Conservation (phyloP, 768 basidiomycete genomes). For the Leccinum broughii region DNA sequence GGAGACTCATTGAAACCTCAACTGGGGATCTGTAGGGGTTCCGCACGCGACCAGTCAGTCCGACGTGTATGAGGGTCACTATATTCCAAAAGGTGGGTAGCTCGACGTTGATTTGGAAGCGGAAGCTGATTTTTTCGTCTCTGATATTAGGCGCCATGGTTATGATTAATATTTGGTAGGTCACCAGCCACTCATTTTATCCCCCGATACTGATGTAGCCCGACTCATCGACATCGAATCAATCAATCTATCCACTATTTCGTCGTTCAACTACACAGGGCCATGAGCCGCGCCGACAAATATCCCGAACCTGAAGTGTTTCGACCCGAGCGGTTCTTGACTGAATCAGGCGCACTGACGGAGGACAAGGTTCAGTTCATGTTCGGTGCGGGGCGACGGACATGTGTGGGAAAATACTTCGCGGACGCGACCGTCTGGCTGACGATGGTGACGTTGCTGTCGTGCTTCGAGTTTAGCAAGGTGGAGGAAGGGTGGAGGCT, state of each 20-base stretch:
- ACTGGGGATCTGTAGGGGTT: neutral
- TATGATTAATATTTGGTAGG: constrained; percentile 5
- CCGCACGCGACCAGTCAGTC: constrained; percentile 16
- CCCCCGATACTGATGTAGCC: neutral
- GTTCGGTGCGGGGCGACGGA: constrained; percentile 5
- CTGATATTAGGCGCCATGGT: neutral
- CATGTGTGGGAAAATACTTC: constrained; percentile 3
- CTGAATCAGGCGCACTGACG: neutral
- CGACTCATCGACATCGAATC: neutral
- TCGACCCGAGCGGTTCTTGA: constrained; percentile 4
- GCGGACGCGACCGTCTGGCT: constrained; percentile 6
- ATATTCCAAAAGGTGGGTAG: constrained; percentile 21
- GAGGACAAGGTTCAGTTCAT: constrained; percentile 1
- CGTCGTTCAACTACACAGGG: neutral
- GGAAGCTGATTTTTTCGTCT: neutral
- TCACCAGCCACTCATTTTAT: neutral
- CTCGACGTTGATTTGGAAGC: too few relatives aligned
- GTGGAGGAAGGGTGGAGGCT: constrained; percentile 1
- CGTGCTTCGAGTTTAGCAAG: constrained; percentile 10
- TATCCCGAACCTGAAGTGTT: constrained; percentile 5
- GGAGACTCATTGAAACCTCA: neutral
- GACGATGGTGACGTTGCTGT: constrained; percentile 6
- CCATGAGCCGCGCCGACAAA: constrained; percentile 6
- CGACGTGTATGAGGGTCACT: constrained; percentile 22
- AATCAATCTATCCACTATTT: neutral